Evolutionary conservation across 2,329 filamentous ascomycete species (phyloP), one percentile per base, ranked within the genome.

Genomic region (Sarocladiaceae sp.): DNA sequence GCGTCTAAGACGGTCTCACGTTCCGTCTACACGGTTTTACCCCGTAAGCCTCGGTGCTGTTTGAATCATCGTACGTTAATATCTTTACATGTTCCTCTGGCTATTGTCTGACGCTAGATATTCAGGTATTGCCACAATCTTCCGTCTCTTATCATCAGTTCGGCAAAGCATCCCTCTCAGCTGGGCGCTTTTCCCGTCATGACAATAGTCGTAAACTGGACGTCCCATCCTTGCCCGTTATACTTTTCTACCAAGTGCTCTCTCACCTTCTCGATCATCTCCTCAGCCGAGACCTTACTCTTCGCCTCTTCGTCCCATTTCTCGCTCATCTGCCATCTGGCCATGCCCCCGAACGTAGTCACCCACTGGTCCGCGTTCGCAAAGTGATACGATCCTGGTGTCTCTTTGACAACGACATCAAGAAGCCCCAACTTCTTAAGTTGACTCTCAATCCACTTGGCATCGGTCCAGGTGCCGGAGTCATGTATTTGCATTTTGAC

Each of bases 231-330:
- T 11, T 54, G 41, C 0, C 55, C 55, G 1, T 49, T 51, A 44
- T 72, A 58, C 54, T 69, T 73, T 33, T 66, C 58, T 41, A 59
- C 58, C 31, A 73, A 45, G 49, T 65, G 58, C 31, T 53, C 54
- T 51, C 51, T 58, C 12, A 72, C 31, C 53, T 65, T 27, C 16
- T 43, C 55, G 44, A 54, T 57, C 1, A 68, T 62, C 51, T 70
- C 68, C 2, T 63, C 59, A 21, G 50, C n/a, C 5, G 56, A 45
- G 48, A 66, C 64, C 47, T 59, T 62, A 31, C 48, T 51, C 49
- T 58, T 52, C 48, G 54, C 51, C 52, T 69, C 63, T 49, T 69
- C 65, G 24, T 57, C 61, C 66, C 69, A 72, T 43, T 56, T 61
- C 31, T 56, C 50, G 15, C 55, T 60, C 43, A 64, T 56, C 46